phyloP scores from a whole-genome alignment of 805 yeast genomes.

The Millerozyma miso region DNA sequence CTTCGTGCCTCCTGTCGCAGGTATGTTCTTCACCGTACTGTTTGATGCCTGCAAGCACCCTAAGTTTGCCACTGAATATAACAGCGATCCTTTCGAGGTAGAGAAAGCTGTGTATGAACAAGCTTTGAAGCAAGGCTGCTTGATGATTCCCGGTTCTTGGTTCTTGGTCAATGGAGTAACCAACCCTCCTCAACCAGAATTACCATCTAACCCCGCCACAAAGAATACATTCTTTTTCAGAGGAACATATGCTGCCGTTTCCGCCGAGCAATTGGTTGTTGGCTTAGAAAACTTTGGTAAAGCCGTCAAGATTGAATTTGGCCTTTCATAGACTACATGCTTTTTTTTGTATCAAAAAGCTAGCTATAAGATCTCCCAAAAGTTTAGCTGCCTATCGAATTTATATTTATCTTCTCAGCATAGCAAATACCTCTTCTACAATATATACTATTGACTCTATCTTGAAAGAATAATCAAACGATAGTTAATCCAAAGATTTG shows the following conservation, averaged over 20 bases:
- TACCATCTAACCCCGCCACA: constrained; percentile 39
- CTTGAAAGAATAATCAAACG: too few species aligned
- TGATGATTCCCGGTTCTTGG: constrained; percentile 85
- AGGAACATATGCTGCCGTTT: constrained; percentile 87
- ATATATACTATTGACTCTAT: too few species aligned
- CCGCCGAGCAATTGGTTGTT: constrained; percentile 53
- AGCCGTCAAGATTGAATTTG: constrained; percentile 56
- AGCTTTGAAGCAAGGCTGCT: constrained; percentile 55
- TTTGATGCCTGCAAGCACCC: constrained; percentile 83
- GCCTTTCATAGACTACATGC: constrained; percentile 16
- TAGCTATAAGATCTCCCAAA: too few species aligned
- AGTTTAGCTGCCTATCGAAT: too few species aligned
- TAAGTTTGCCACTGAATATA: constrained; percentile 51
- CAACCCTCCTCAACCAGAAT: constrained; percentile 51
- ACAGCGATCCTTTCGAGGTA: constrained; percentile 56
- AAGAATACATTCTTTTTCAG: constrained; percentile 62
- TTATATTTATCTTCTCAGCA: too few species aligned
- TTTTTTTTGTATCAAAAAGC: too few species aligned
- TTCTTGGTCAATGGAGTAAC: constrained; percentile 57
- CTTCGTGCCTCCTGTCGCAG: constrained; percentile 41
- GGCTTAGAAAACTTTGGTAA: constrained; percentile 69
- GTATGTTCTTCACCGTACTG: constrained; percentile 46
- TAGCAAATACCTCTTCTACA: too few species aligned
- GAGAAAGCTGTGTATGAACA: constrained; percentile 61
- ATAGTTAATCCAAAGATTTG: too few species aligned